These are phyloP conservation scores for Thoreauomyces humboldtii DNA, from an alignment of 192 early-diverging fungal species.

Conservation along the genomic window DNA sequence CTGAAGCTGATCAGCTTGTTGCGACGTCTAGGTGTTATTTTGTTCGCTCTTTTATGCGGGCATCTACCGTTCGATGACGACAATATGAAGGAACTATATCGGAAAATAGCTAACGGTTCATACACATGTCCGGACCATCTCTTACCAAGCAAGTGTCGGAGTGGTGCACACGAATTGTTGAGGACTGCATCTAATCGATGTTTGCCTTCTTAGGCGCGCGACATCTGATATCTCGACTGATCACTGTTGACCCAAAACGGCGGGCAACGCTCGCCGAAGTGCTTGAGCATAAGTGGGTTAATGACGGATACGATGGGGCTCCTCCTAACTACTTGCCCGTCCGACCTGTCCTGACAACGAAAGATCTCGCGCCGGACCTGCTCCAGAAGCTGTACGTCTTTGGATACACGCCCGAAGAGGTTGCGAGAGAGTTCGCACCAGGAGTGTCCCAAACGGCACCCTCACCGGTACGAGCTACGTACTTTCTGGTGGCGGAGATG, in stretches of 20 bases:
- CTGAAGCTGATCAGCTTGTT: background rate
- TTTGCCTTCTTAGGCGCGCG: conserved; percentile 55
- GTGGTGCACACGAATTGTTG: no score
- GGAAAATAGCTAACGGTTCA: conserved; percentile 73
- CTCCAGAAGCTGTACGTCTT: conserved; percentile 43
- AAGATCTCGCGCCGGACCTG: conserved; percentile 36
- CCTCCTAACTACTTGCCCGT: conserved; percentile 66
- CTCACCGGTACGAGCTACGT: conserved; percentile 48
- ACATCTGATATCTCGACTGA: conserved; percentile 65
- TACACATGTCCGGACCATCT: conserved; percentile 59
- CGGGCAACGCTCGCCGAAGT: conserved; percentile 72
- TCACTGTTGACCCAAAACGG: conserved; percentile 68
- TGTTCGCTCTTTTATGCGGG: conserved; percentile 82
- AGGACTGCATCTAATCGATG: no score
- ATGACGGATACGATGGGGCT: conserved; percentile 65
- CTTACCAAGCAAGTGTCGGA: conserved; percentile 57
- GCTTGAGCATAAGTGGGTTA: conserved; percentile 72
- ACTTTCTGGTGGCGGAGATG: conserved; percentile 56
- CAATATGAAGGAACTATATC: conserved; percentile 78
- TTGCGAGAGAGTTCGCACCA: conserved; percentile 38
- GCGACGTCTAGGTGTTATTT: conserved; percentile 76
- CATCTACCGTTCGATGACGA: conserved; percentile 85
- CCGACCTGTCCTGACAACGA: conserved; percentile 27
- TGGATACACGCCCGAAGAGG: conserved; percentile 45
- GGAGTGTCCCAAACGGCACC: conserved; percentile 26